phyloP scores from a whole-genome alignment of 2,329 filamentous ascomycete species.

The Exutisphaerella laricina region DNA sequence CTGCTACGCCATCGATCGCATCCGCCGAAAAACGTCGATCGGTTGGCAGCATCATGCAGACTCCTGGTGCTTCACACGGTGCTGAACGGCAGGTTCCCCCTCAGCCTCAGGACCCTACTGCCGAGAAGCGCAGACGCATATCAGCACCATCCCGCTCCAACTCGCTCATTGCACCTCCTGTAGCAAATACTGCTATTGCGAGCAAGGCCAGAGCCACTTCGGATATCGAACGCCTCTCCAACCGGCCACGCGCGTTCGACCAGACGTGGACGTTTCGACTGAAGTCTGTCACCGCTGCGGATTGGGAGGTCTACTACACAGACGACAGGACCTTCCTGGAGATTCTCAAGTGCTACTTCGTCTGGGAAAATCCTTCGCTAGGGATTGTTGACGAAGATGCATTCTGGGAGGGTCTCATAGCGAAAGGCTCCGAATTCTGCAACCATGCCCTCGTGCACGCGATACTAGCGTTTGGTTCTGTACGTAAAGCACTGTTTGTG shows the following conservation, averaged over 20 bases:
- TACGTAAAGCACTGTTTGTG: too few species aligned
- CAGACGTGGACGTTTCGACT: conserved; percentile 5
- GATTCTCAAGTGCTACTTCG: conserved; percentile 14
- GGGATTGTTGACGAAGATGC: conserved; percentile 8
- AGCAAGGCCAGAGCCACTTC: not conserved
- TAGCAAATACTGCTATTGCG: not conserved
- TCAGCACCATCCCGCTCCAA: not conserved
- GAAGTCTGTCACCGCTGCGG: conserved; percentile 2
- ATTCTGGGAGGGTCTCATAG: conserved; percentile 11
- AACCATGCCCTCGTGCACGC: conserved; percentile 11
- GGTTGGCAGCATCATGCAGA: not conserved
- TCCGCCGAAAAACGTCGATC: not conserved
- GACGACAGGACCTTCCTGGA: conserved; percentile 10
- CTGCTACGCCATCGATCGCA: not conserved
- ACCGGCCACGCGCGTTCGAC: conserved; percentile 1
- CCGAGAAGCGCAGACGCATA: conserved; percentile 4
- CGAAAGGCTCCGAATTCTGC: conserved; percentile 11
- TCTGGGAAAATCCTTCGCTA: conserved; percentile 10
- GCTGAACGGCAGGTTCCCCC: not conserved
- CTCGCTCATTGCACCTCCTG: not conserved
- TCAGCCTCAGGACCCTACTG: not conserved
- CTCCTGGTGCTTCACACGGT: not conserved
- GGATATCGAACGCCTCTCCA: not conserved
- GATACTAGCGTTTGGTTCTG: conserved; percentile 10
- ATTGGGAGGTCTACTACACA: conserved; percentile 12